Percentiles rank a stretch among this genome's conserved stretches.
Conservation (phyloP, 169 alveolate genomes). For the Blepharisma undulans region DNA sequence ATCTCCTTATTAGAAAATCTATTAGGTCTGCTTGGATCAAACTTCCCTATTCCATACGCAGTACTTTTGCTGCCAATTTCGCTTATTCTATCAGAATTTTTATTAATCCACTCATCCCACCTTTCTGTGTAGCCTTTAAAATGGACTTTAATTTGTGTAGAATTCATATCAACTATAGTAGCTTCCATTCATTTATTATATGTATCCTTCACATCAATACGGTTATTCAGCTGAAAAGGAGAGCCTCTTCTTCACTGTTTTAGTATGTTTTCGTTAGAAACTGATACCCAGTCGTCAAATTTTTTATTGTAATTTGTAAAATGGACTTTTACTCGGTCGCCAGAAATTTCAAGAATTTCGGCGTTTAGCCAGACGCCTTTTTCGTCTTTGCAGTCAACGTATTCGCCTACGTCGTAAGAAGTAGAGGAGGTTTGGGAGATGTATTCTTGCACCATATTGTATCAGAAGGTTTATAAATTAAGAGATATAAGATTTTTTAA, state of each 20-base stretch:
- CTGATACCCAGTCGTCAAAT: conserved; percentile 5
- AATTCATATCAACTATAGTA: conserved; percentile 1
- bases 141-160: background rate
- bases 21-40: background rate
- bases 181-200: conserved; percentile 29
- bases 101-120: conserved; percentile 19
- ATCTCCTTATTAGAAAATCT: background rate
- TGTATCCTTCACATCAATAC: conserved; percentile 32
- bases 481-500: background rate
- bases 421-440: no score
- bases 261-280: background rate
- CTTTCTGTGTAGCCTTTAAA: conserved; percentile 19
- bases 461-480: background rate
- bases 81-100: background rate
- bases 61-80: conserved; percentile 34
- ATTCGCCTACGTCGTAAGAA: background rate
- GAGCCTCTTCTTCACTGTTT: conserved; percentile 11
- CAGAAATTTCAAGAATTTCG: conserved; percentile 34
- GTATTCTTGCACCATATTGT: background rate
- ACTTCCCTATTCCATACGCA: conserved; percentile 31
- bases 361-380: conserved; percentile 22
- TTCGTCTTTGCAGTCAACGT: conserved; percentile 32
- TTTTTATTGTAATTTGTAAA: conserved; percentile 3
- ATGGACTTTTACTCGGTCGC: background rate
- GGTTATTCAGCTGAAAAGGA: background rate